phyloP scores from a whole-genome alignment of 2,329 filamentous ascomycete genomes.

The Onygena corvina region DNA sequence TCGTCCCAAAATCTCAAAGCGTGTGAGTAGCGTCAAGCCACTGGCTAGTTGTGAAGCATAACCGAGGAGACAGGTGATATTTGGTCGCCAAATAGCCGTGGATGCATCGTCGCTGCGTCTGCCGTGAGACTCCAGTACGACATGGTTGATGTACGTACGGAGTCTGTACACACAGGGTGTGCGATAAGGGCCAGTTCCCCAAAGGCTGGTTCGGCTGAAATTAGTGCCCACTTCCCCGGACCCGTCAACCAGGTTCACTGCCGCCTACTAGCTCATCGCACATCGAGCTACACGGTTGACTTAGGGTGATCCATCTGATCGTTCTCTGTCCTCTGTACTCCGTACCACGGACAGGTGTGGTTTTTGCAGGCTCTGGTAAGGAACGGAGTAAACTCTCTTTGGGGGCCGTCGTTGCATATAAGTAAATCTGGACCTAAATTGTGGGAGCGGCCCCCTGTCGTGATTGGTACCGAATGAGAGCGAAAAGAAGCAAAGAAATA shows the following conservation, averaged over 20 bases:
- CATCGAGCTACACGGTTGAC: background rate
- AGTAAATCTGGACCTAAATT: background rate
- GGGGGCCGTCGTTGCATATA: background rate
- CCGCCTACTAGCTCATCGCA: background rate
- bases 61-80: background rate
- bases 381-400: background rate
- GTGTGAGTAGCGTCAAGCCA: background rate
- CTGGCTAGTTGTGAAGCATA: background rate
- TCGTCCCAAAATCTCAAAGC: background rate
- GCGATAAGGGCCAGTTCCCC: no score
- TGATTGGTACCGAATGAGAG: background rate
- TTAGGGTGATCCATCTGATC: no score
- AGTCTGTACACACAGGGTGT: background rate
- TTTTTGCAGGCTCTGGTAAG: background rate
- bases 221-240: slow-evolving; percentile 7
- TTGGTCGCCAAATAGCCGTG: background rate
- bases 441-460: background rate
- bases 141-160: background rate
- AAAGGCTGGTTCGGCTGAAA: background rate
- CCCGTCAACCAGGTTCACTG: background rate
- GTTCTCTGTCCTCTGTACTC: no score
- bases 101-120: background rate
- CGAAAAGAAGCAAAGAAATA: slow-evolving; percentile 5
- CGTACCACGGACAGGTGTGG: background rate
- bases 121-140: background rate